phyloP scores from a whole-genome alignment of 2,329 filamentous ascomycete genomes.

The Scedosporium apiospermum region DNA sequence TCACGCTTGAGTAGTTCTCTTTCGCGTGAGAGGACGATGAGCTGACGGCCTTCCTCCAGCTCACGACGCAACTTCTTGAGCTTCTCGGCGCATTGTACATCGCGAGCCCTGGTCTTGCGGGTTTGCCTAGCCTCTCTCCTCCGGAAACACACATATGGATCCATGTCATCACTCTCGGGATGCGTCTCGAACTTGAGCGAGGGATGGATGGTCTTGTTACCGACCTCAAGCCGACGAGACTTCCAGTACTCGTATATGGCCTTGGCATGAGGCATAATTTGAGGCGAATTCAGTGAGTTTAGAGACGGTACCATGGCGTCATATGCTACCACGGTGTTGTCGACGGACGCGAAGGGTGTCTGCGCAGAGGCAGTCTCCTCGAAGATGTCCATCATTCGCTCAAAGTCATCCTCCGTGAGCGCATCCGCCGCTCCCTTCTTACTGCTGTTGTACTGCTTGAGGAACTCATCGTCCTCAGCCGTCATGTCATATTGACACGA shows the following conservation, averaged over 20 bases:
- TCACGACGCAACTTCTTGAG: constrained; percentile 85
- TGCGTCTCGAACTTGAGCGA: constrained; percentile 88
- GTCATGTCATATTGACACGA: constrained; percentile 92
- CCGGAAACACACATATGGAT: constrained; percentile 97
- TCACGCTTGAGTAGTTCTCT: constrained; percentile 75
- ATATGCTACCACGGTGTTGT: constrained; percentile 74
- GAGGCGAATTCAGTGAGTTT: constrained; percentile 37
- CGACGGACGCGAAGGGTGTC: constrained; percentile 81
- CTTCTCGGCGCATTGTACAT: constrained; percentile 90
- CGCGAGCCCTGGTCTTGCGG: constrained; percentile 86
- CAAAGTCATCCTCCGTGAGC: constrained; percentile 85
- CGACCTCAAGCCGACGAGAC: constrained; percentile 51
- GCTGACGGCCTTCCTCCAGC: constrained; percentile 76
- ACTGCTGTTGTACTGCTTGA: constrained; percentile 81
- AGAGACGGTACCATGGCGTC: constrained; percentile 66
- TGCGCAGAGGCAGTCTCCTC: constrained; percentile 77
- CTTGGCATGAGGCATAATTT: constrained; percentile 53
- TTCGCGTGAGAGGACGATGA: constrained; percentile 68
- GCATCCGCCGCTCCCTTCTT: constrained; percentile 55
- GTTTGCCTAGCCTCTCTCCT: constrained; percentile 89
- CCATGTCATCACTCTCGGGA: constrained; percentile 86
- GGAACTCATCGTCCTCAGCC: constrained; percentile 76
- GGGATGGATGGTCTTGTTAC: constrained; percentile 66
- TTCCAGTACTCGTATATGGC: constrained; percentile 89
- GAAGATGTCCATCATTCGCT: constrained; percentile 89